phyloP scores from a whole-genome alignment of 2,329 filamentous ascomycete genomes.

The Tolypocladium endophyticum region DNA sequence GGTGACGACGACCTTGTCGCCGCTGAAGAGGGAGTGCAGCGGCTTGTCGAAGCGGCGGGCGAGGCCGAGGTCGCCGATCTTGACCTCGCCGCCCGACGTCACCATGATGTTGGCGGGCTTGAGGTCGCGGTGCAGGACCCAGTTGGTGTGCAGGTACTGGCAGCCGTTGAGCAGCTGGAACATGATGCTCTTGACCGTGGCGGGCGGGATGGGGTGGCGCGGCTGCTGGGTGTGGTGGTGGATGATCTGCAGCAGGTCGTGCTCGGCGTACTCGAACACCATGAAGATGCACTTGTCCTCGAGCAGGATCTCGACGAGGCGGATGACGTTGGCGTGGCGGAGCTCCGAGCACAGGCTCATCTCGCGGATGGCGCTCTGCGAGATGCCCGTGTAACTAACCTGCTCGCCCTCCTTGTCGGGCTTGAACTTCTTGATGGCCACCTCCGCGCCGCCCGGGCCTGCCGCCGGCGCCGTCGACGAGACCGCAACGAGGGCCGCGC shows the following conservation, averaged over 20 bases:
- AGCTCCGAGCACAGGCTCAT: slow-evolving; percentile 96
- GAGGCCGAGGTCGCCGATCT: slow-evolving; percentile 88
- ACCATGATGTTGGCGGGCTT: slow-evolving; percentile 99
- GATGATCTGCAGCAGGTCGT: slow-evolving; percentile 94
- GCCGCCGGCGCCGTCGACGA: background rate
- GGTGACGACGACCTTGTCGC: slow-evolving; percentile 96
- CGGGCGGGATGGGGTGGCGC: slow-evolving; percentile 76
- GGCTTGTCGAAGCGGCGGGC: slow-evolving; percentile 92
- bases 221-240: slow-evolving; percentile 91
- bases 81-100: slow-evolving; percentile 78
- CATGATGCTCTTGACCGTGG: slow-evolving; percentile 86
- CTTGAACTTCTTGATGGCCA: slow-evolving; percentile 99
- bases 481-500: background rate
- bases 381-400: slow-evolving; percentile 92
- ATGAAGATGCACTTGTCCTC: slow-evolving; percentile 99
- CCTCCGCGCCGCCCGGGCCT: slow-evolving; percentile 54
- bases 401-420: slow-evolving; percentile 96
- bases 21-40: slow-evolving; percentile 78
- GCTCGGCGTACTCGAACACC: slow-evolving; percentile 98
- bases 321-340: slow-evolving; percentile 78
- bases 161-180: slow-evolving; percentile 93
- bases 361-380: slow-evolving; percentile 91
- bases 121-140: slow-evolving; percentile 92
- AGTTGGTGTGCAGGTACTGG: slow-evolving; percentile 90
- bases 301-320: slow-evolving; percentile 86